These are phyloP conservation scores for Biscutella laevigata DNA, from an alignment of 441 rosid species.

Conservation along the genomic window DNA sequence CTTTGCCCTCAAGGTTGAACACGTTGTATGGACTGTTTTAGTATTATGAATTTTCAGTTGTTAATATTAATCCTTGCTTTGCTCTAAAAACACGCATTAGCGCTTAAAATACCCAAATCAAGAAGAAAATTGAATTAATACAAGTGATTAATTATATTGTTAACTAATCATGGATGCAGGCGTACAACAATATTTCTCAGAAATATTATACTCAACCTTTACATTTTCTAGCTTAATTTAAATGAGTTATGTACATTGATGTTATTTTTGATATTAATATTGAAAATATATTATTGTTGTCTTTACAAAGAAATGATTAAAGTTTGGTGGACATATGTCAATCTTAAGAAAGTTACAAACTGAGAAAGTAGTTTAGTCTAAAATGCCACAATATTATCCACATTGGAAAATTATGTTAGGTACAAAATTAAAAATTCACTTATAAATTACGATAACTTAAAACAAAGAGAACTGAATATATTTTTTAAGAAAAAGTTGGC, in stretches of 20 bases:
- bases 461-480: neutral
- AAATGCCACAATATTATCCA: conserved; percentile 9
- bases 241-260: no score
- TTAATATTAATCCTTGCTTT: conserved; percentile 15
- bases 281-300: conserved; percentile 3
- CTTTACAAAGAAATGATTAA: conserved; percentile 24
- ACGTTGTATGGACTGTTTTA: neutral
- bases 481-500: conserved; percentile 17
- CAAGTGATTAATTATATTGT: neutral
- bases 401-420: neutral
- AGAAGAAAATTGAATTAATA: neutral
- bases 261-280: no score
- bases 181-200: neutral
- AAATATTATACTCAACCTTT: no score
- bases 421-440: neutral
- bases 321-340: conserved; percentile 20
- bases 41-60: neutral
- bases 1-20: conserved; percentile 32
- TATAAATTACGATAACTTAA: neutral
- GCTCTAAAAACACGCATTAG: conserved; percentile 14
- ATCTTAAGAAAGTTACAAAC: conserved; percentile 9
- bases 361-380: conserved; percentile 12
- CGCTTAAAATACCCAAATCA: neutral
- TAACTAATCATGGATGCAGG: neutral
- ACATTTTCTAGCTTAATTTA: no score